Base-by-base conservation (phyloP, 306 rosid genomes). In the Urtica urens region DNA sequence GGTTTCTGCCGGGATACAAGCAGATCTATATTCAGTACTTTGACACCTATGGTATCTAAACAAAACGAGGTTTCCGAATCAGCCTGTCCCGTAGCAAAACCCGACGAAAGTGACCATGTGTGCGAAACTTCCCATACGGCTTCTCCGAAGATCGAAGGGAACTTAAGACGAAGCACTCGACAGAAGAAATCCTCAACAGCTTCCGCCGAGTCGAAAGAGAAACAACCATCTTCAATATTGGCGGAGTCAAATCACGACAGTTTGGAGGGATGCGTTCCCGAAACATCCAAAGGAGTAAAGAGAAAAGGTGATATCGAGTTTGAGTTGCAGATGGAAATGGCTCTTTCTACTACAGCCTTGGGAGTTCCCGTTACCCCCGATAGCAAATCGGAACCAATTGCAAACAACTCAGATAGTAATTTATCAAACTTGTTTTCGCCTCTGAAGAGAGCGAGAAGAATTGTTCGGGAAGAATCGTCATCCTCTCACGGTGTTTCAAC, bases 271-370 rank as follows among this genome's bases (percentile, higher is more conserved):
- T 55, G 56, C 47, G 53, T 38, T 46, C 19, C 55, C 19, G 59
- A 67, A 51, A 55, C 63, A 52, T 63, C 73, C 42, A 66, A 45
- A 46, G 71, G 60, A 59, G 43, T 57, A 60, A 88, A 81, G 67
- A 78, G 93, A 69, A 88, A 68, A 70, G 95, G 97, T 62, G 95
- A 88, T 72, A 49, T 76, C 68, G 97, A 88, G 81, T 88, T 74
- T 59, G 80, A 81, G 71, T 73, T 81, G 88, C 93, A 88, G 84
- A 58, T 88, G 71, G 71, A 81, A 77, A 77, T 88, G 74, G 95
- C 97, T 72, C 75, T 84, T 55, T 72, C 95, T 46, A 72, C 86
- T 14, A 78, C 95, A 21, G 74, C 69, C 44, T 28, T 71, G 38
- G 73, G 12, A 60, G 48, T 43, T 66, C 35, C 21, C n/a, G 63